Evolutionary conservation across 2,329 filamentous ascomycete species (phyloP), one percentile per base, ranked within the genome.

Genomic region (Tolypocladium amazonense): DNA sequence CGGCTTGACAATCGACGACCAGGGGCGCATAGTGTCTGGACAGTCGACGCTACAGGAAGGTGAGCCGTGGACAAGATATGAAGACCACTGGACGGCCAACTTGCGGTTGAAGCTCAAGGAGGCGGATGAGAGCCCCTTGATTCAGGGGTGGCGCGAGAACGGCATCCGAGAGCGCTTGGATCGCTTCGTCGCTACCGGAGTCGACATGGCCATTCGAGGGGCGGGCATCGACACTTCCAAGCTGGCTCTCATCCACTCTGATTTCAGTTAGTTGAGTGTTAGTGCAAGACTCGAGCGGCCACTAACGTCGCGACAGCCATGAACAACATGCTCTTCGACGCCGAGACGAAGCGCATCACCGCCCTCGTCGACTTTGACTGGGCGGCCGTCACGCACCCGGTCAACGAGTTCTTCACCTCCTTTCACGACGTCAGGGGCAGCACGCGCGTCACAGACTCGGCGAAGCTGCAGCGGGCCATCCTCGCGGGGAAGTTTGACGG

Each of bases 331-430:
- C 65, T 70, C 5, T 68, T 56, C 52, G 65, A 70, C 30, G 47
- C 57, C 1, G 58, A 30, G 4, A 63, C 62, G 5, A 63, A 62
- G 7, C 61, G 57, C 15, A 59, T 70, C 41, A 70, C 67, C 0
- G 65, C 62, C 1, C n/a, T 71, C 4, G 60, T 71, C 11, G 68
- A 71, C 54, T 71, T 70, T 35, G 70, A 71, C 56, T 71, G 58
- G 33, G 59, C 69, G 0, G 56, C 54, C 5, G 30, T 70, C 20
- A 61, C 61, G 0, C 65, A 71, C 27, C 69, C 67, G 0, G 57
- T 56, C 20, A 62, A 71, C 1, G 69, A 70, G 53, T 69, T 67
- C 58, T 60, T 70, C 37, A 59, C 60, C 1, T 58, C 56, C 20
- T 15, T 58, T 3, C 43, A 38, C 33, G 56, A 53, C 56, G 30